A percentile compares a stretch with the other conserved stretches of the same genome.
These are phyloP conservation scores for Solanum ossicruentum DNA, from an alignment of 257 asterid species.

Conservation along the genomic window DNA sequence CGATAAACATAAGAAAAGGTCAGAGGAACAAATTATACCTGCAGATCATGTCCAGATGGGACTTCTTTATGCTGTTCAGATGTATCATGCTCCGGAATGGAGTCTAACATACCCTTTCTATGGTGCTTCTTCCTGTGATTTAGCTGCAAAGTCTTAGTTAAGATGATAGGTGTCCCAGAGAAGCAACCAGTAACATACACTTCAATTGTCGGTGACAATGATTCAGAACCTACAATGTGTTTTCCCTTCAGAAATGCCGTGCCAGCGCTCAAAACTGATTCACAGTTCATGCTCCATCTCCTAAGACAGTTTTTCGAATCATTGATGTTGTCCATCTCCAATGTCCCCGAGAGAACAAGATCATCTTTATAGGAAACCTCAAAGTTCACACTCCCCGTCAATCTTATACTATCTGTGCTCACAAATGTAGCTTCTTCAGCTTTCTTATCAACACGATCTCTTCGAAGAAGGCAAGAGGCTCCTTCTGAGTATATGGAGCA, in stretches of 20 bases:
- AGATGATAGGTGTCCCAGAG: slow-evolving; percentile 63
- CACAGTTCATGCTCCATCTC: slow-evolving; percentile 69
- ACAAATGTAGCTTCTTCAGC: slow-evolving; percentile 88
- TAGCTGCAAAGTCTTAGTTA: slow-evolving; percentile 64
- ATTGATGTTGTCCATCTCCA: slow-evolving; percentile 42
- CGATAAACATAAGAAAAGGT: neutral
- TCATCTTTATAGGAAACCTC: slow-evolving; percentile 56
- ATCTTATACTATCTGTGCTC: slow-evolving; percentile 58
- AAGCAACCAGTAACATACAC: slow-evolving; percentile 81
- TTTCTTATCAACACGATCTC: slow-evolving; percentile 68
- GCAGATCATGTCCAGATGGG: slow-evolving; percentile 38
- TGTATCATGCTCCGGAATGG: slow-evolving; percentile 59
- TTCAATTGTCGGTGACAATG: slow-evolving; percentile 49
- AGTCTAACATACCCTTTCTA: slow-evolving; percentile 39
- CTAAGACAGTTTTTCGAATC: slow-evolving; percentile 21
- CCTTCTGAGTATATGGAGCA: slow-evolving; percentile 52
- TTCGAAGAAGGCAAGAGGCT: slow-evolving; percentile 53
- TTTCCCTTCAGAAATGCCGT: slow-evolving; percentile 61
- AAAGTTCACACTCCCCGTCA: slow-evolving; percentile 60
- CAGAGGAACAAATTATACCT: slow-evolving; percentile 22
- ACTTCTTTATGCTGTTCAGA: slow-evolving; percentile 28
- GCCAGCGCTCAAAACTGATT: slow-evolving; percentile 37
- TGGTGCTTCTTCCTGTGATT: slow-evolving; percentile 44
- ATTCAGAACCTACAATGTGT: slow-evolving; percentile 34
- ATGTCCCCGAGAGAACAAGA: slow-evolving; percentile 52